Evolutionary conservation across 495 filamentous ascomycete species (phyloP), one percentile per base, ranked within the genome.

Genomic region (Gamarada debralockiae): DNA sequence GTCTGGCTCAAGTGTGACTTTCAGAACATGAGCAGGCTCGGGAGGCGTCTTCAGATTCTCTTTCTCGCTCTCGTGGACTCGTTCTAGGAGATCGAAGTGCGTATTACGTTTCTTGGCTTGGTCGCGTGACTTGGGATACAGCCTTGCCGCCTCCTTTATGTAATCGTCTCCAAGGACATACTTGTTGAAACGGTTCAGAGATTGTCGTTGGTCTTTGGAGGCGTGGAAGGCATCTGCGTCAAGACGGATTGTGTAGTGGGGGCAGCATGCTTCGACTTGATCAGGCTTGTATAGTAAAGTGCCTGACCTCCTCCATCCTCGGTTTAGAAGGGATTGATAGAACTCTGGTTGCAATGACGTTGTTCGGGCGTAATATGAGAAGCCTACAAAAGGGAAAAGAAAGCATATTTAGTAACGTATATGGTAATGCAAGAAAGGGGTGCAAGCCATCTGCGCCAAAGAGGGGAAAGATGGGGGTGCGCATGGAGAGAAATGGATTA

Each of bases 241-340:
- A 41, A 97, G 76, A 48, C 93, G 84, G 57, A 97, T 83, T 1
- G 91, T 95, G 67, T 97, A 96, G 56, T 96, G 90, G n/a, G 91
- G 90, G 65, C 93, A 98, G 63, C 93, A 98, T 50, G 90, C 88
- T 50, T 82, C 71, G 40, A 71, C 77, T 60, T 85, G 80, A 67
- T 97, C 90, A 49, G 90, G 93, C 59, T 93, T 90, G 73, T 98
- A 98, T 58, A 96, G 79, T n/a, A 92, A 73, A n/a, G 74, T 81
- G 8, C 69, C 78, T 47, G 82, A 97, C 71, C 93, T 79, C 69
- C 93, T 82, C 92, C 92, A 98, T 57, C 90, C 92, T 50, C 89
- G 82, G 70, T 96, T 82, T 50, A 97, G 71, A 12, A 98, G 78
- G 47, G 69, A 68, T 63, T 95, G 89, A 68, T 98, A 98, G 65